phyloP scores from a whole-genome alignment of 805 yeast species.

The Starmerella powellii region DNA sequence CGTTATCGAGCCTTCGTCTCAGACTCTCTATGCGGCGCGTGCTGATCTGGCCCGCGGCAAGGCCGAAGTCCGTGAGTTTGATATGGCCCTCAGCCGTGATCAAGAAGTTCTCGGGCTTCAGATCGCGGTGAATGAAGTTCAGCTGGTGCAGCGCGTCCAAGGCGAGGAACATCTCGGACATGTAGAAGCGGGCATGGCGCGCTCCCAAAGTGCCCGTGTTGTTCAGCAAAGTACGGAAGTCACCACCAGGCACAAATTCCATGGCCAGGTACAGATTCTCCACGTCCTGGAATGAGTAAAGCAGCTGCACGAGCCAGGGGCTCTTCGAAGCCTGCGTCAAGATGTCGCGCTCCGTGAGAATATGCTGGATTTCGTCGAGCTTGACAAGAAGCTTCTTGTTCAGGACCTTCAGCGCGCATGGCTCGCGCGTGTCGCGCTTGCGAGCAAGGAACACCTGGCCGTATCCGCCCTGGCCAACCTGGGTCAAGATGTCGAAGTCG shows the following conservation, averaged over 20 bases:
- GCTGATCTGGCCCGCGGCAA: conserved; percentile 93
- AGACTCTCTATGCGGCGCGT: conserved; percentile 86
- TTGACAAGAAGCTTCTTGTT: conserved; percentile 76
- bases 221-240: conserved; percentile 83
- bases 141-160: conserved; percentile 86
- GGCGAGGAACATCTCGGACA: conserved; percentile 92
- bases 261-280: conserved; percentile 87
- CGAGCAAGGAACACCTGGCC: conserved; percentile 97
- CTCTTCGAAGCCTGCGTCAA: conserved; percentile 80
- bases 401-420: conserved; percentile 86
- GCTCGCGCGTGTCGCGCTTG: conserved; percentile 85
- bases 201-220: conserved; percentile 89
- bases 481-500: conserved; percentile 92
- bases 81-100: conserved; percentile 86
- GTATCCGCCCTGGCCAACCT: conserved; percentile 98
- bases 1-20: conserved; percentile 44
- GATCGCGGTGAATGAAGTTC: conserved; percentile 93
- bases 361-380: conserved; percentile 91
- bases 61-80: conserved; percentile 89
- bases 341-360: conserved; percentile 90
- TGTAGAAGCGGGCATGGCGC: conserved; percentile 88
- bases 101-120: conserved; percentile 87
- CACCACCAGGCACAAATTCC: conserved; percentile 99
- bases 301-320: conserved; percentile 87
- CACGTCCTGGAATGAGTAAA: conserved; percentile 89